Conservation (phyloP, 805 yeast genomes). For the Osmozyma mogii region DNA sequence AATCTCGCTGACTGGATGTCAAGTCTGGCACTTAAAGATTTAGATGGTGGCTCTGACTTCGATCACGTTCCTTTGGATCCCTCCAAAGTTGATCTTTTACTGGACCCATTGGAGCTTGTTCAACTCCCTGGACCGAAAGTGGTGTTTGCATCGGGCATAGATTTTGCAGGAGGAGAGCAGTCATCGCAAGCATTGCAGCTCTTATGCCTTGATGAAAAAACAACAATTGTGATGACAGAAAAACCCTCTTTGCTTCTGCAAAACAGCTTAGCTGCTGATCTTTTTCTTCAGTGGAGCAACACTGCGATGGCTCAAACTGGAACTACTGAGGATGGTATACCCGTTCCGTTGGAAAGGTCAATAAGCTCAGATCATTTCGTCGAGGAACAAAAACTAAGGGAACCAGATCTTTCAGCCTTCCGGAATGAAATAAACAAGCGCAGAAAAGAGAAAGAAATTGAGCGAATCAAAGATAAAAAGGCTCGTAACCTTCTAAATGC, state of each 20-base stretch:
- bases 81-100: slow-evolving; percentile 46
- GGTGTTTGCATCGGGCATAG: slow-evolving; percentile 67
- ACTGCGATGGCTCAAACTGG: slow-evolving; percentile 30
- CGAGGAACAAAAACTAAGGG: slow-evolving; percentile 43
- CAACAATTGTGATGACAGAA: slow-evolving; percentile 73
- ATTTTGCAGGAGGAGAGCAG: slow-evolving; percentile 55
- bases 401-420: slow-evolving; percentile 43
- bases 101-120: slow-evolving; percentile 47
- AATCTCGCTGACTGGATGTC: slow-evolving; percentile 97
- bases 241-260: slow-evolving; percentile 26
- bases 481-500: slow-evolving; percentile 32
- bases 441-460: slow-evolving; percentile 34
- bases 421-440: slow-evolving; percentile 38
- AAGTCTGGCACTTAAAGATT: slow-evolving; percentile 69
- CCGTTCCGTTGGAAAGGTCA: slow-evolving; percentile 43
- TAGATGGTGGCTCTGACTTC: slow-evolving; percentile 45
- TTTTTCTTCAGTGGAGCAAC: slow-evolving; percentile 48
- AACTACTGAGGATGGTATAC: slow-evolving; percentile 50
- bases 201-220: slow-evolving; percentile 56
- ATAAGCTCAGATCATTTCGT: slow-evolving; percentile 34
- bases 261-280: slow-evolving; percentile 40
- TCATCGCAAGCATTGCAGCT: slow-evolving; percentile 44
- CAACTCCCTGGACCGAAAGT: slow-evolving; percentile 64
- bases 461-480: slow-evolving; percentile 34
- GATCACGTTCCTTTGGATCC: slow-evolving; percentile 70